Percentiles rank a stretch among this genome's conserved stretches.
These are phyloP conservation scores for Fusarium foetens DNA, from an alignment of 2,329 filamentous ascomycete genomes.

Conservation along the genomic window DNA sequence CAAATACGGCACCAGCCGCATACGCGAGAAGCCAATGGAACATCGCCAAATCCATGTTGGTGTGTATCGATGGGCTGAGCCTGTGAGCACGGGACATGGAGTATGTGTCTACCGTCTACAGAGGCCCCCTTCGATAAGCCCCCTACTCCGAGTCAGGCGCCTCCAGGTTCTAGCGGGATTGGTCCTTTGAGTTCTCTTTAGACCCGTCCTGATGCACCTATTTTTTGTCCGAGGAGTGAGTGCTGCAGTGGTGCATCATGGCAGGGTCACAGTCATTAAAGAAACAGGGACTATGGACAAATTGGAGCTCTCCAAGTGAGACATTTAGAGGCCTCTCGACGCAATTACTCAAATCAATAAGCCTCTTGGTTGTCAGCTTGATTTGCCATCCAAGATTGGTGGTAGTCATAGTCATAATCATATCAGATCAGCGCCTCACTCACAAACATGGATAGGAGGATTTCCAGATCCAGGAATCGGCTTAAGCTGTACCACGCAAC, in stretches of 20 bases:
- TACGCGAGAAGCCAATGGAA: constrained; percentile 36
- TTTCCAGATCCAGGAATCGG: constrained; percentile 35
- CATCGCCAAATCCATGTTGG: constrained; percentile 29
- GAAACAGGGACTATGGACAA: constrained; percentile 28
- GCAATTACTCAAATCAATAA: constrained; percentile 26
- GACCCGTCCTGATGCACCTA: constrained; percentile 40
- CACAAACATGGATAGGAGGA: constrained; percentile 22
- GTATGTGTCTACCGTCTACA: neutral
- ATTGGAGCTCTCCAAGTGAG: constrained; percentile 37
- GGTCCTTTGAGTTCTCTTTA: constrained; percentile 25
- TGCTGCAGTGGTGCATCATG: constrained; percentile 13
- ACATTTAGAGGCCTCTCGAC: constrained; percentile 33
- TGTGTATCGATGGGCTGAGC: constrained; percentile 33
- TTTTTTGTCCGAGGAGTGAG: constrained; percentile 16
- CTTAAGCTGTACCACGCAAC: constrained; percentile 38
- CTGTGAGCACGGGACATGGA: constrained; percentile 37
- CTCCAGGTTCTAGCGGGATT: constrained; percentile 39
- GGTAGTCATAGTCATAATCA: neutral
- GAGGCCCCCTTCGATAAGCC: constrained; percentile 20
- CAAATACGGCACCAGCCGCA: constrained; percentile 28
- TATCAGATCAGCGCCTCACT: constrained; percentile 5
- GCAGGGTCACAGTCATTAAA: constrained; percentile 23
- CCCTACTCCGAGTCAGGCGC: constrained; percentile 40
- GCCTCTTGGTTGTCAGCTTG: constrained; percentile 21
- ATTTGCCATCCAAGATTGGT: neutral